Conservation (phyloP, 306 rosid genomes). For the Purshia tridentata region DNA sequence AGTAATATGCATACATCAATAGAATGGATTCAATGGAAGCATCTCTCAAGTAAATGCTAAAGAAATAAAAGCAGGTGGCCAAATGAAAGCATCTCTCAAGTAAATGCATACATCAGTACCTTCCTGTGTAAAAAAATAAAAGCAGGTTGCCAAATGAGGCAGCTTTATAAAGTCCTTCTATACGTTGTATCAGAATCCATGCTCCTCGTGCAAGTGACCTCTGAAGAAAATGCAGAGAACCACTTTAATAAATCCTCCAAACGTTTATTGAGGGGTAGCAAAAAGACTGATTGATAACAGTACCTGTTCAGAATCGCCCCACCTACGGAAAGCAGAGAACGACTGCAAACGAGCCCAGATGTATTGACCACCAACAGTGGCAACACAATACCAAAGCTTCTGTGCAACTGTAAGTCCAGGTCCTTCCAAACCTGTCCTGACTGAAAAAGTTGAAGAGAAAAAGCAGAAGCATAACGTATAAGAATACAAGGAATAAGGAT, state of each 20-base stretch:
- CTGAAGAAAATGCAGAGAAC: constrained; percentile 44
- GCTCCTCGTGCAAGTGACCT: constrained; percentile 79
- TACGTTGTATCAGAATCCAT: constrained; percentile 74
- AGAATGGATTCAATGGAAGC: constrained; percentile 9
- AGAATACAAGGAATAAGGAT: background rate
- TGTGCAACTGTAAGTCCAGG: constrained; percentile 92
- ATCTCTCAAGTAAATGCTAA: constrained; percentile 26
- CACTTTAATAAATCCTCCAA: constrained; percentile 15
- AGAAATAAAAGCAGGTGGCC: constrained; percentile 95
- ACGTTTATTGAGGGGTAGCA: background rate
- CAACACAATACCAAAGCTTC: constrained; percentile 90
- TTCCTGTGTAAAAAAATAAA: constrained; percentile 94
- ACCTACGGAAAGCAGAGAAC: constrained; percentile 97
- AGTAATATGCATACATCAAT: background rate
- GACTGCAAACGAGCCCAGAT: constrained; percentile 92
- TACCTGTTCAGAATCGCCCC: constrained; percentile 99
- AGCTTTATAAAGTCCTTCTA: constrained; percentile 94
- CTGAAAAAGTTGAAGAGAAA: constrained; percentile 41
- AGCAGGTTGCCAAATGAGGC: constrained; percentile 92
- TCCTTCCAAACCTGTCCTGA: constrained; percentile 95
- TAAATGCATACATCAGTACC: constrained; percentile 43
- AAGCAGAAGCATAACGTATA: constrained; percentile 16
- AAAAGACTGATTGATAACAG: constrained; percentile 3
- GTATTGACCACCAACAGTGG: constrained; percentile 94
- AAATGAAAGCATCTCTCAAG: constrained; percentile 46